These are phyloP conservation scores for Trichoderma oligosporum DNA, from an alignment of 2,329 filamentous ascomycete genomes.

Conservation along the genomic window DNA sequence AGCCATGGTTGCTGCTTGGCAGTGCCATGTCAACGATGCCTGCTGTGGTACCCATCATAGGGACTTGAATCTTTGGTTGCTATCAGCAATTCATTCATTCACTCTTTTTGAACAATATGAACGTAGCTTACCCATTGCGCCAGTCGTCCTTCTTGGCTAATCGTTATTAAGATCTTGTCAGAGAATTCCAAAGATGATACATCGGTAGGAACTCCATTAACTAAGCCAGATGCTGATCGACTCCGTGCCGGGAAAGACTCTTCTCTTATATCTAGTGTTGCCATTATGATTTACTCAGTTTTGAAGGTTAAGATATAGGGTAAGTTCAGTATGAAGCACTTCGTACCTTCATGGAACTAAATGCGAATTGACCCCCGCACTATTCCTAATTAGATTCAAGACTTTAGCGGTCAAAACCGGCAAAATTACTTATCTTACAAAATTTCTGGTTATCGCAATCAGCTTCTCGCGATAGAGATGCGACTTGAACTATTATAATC, in stretches of 20 bases:
- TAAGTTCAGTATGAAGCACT: no score
- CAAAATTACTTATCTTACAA: constrained; percentile 35
- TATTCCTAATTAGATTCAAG: constrained; percentile 31
- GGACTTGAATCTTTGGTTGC: constrained; percentile 66
- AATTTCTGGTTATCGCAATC: constrained; percentile 30
- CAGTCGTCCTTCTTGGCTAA: constrained; percentile 79
- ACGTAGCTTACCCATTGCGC: constrained; percentile 81
- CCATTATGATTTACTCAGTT: constrained; percentile 33
- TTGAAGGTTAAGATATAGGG: constrained; percentile 3
- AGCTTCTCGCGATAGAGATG: constrained; percentile 2
- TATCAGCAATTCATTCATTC: background rate
- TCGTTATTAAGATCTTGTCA: constrained; percentile 86
- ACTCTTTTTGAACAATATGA: background rate
- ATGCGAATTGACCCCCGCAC: constrained; percentile 31
- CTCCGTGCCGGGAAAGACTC: constrained; percentile 67
- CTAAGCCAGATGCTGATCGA: constrained; percentile 54
- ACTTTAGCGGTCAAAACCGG: constrained; percentile 36
- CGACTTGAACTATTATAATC: constrained; percentile 16
- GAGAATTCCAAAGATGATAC: constrained; percentile 70
- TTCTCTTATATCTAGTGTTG: constrained; percentile 38
- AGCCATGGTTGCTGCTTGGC: constrained; percentile 41
- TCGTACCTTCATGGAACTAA: background rate
- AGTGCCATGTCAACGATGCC: constrained; percentile 59
- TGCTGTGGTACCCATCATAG: constrained; percentile 65
- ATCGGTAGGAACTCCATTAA: constrained; percentile 68